phyloP scores from a whole-genome alignment of 768 basidiomycete genomes.

The Hericium rajendrae region DNA sequence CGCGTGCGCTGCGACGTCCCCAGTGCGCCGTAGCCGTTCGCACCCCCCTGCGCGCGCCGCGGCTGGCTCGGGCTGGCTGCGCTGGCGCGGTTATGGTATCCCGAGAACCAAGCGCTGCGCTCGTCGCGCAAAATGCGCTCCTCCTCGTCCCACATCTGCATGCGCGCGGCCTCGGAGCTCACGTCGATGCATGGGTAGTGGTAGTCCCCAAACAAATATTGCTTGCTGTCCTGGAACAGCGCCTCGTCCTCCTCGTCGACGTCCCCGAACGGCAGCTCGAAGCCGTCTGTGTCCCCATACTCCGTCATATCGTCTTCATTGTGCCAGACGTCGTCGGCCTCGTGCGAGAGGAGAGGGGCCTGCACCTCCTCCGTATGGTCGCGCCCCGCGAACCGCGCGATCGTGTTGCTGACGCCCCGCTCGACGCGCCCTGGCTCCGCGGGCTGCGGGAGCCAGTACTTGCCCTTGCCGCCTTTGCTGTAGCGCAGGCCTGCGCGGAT shows the following conservation, averaged over 20 bases:
- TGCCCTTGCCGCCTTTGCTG: conserved; percentile 77
- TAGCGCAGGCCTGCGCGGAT: conserved; percentile 92
- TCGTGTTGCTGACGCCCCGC: conserved; percentile 29
- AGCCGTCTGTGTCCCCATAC: conserved; percentile 33
- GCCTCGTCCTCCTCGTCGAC: conserved; percentile 64
- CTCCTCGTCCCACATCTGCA: conserved; percentile 73
- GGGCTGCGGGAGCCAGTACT: conserved; percentile 91
- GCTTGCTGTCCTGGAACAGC: conserved; percentile 65
- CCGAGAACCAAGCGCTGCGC: conserved; percentile 63
- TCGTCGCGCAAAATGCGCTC: conserved; percentile 72
- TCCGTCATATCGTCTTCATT: conserved; percentile 51
- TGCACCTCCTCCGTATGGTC: conserved; percentile 49
- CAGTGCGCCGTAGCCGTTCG: conserved; percentile 45
- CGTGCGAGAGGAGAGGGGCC: conserved; percentile 62
- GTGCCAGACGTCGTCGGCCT: conserved; percentile 59
- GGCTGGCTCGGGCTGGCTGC: background rate
- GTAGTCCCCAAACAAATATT: conserved; percentile 84
- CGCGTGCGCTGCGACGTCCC: conserved; percentile 8
- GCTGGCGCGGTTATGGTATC: conserved; percentile 21
- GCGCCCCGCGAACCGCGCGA: conserved; percentile 30
- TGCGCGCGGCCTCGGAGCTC: conserved; percentile 62
- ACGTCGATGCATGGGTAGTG: conserved; percentile 86
- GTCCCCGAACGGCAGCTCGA: conserved; percentile 58
- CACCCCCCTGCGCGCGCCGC: conserved; percentile 26
- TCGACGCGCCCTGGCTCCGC: conserved; percentile 31